Evolutionary conservation across 1,284 basidiomycete genomes (phyloP), one percentile per base, ranked within the genome.

Genomic region (Athelia psychrophila): DNA sequence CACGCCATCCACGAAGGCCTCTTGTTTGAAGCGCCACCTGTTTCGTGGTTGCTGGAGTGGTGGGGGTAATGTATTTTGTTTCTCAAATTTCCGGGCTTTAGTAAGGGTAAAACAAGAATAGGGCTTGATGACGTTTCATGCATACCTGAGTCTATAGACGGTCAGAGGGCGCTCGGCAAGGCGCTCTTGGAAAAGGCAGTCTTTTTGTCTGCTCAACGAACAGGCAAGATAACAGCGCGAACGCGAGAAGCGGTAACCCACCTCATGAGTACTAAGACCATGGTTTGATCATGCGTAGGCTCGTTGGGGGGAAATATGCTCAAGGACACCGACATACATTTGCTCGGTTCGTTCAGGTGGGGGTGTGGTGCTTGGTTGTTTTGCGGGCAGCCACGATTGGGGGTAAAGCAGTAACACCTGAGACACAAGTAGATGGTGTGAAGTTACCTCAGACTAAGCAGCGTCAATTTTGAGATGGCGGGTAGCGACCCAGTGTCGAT

Each of bases 211-310:
- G 65, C 23, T 54, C 44, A 33, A 35, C 35, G 6, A 51, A 51
- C 10, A 38, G 54, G 20, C 51, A 45, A 16, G 33, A 20, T 44
- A 19, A 24, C 32, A 2, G 3, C 27, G 33, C 13, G 38, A 32
- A 22, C 24, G 19, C n/a, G 13, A 25, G 9, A 16, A 32, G 24
- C 24, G 18, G 32, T 32, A 25, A 61, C 74, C 67, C 61, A 87
- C 88, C 88, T 88, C 76, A 88, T 77, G n/a, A 90, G 67, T 56
- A 89, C 88, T 71, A 91, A 64, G n/a, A 85, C 85, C 53, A 91
- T 73, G 63, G 75, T 82, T 49, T 79, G 74, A 47, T 80, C 84
- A 36, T 74, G 61, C 2, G 79, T 84, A n/a, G 78, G 66, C 57
- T 67, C 64, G 10, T 67, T 66, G 1, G 79, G 74, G 35, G 70